Base-by-base conservation (phyloP, 148 eudicot genomes). In the Amaranthus hypochondriacus region DNA sequence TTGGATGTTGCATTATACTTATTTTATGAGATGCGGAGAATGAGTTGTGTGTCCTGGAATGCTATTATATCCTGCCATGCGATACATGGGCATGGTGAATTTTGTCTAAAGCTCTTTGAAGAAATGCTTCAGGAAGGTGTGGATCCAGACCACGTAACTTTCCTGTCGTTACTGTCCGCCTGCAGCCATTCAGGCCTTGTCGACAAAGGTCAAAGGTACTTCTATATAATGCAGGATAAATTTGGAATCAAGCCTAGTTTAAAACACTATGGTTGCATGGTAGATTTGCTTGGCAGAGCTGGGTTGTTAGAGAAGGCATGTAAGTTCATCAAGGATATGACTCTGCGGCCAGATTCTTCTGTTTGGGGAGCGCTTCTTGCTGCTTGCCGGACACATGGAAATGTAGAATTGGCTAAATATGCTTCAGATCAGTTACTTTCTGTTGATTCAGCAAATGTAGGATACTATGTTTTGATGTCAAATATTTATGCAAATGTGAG, bases 351-450 rank as follows among this genome's bases (percentile, higher is more conserved):
- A 4, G 92, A 90, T 81, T 81, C 96, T 61, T 87, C 90, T 9
- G 80, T 88, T 46, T 90, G 96, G 90, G 92, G 96, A 62, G 96
- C 96, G 75, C 96, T 88, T 76, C 90, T 90, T 53, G 88, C 89
- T 76, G 92, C 96, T 78, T 88, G 92, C 80, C 81, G 96, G 65
- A 84, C 83, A 61, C 90, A 90, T 77, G 84, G 87, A 69, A 81
- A 90, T 72, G 58, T 87, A 21, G 92, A 88, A 78, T 67, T 90
- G 82, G 90, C 90, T 48, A 85, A 79, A 77, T 62, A 79, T 72
- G 92, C 96, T 53, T 85, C 92, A 50, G 82, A 83, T 59, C 72
- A 69, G 53, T 72, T 90, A 54, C 81, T 85, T 70, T 84, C 83
- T 73, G 75, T 88, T 66, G 92, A 85, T 80, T 51, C 87, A 13